Conservation (phyloP, 495 filamentous ascomycete species). For the Neurospora sp. region DNA sequence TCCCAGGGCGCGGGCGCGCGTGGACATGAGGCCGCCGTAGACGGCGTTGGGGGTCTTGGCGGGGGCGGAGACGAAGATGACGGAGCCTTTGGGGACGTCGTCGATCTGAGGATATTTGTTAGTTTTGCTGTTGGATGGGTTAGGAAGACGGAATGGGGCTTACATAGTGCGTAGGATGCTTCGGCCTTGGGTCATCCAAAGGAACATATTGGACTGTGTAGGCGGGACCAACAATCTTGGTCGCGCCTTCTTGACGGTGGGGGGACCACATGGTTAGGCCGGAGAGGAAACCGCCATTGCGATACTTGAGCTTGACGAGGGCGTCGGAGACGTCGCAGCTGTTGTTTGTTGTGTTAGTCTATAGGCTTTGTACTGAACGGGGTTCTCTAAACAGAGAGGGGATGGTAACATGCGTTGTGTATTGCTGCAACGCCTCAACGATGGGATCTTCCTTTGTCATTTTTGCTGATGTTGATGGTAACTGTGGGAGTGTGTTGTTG, state of each 20-base stretch:
- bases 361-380: neutral
- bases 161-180: slow-evolving; percentile 40
- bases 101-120: slow-evolving; percentile 30
- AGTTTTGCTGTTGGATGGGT: no score
- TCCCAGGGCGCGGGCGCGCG: slow-evolving; percentile 37
- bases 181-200: slow-evolving; percentile 34
- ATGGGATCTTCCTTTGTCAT: slow-evolving; percentile 26
- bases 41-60: slow-evolving; percentile 42
- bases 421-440: slow-evolving; percentile 28
- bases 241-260: slow-evolving; percentile 34
- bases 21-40: slow-evolving; percentile 52
- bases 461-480: neutral
- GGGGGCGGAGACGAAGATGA: slow-evolving; percentile 49
- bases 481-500: neutral
- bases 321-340: slow-evolving; percentile 40
- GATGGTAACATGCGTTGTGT: slow-evolving; percentile 28
- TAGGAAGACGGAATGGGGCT: no score
- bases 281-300: slow-evolving; percentile 47
- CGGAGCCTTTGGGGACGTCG: slow-evolving; percentile 36
- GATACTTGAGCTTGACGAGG: slow-evolving; percentile 38
- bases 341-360: neutral
- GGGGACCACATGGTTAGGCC: slow-evolving; percentile 51
- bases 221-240: slow-evolving; percentile 48
- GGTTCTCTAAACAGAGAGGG: neutral
- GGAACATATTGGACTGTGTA: slow-evolving; percentile 47